Base-by-base conservation (phyloP, 306 rosid genomes). In the Ormosia semicastrata region DNA sequence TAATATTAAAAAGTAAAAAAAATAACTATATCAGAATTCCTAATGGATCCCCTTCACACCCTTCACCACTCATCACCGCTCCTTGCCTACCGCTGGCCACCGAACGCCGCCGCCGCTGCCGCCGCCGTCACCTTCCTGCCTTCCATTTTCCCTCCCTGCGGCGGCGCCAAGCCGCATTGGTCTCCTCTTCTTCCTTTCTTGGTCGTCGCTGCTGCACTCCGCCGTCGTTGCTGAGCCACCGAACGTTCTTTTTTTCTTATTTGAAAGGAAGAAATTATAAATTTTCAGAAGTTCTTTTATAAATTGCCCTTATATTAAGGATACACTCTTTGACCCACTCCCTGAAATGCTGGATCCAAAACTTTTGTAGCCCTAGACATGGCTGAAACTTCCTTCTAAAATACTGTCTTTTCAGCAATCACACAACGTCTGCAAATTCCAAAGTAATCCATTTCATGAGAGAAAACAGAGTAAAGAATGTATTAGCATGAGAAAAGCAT, bases 301-400 rank as follows among this genome's bases (percentile, higher is more conserved):
- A 81, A 82, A 81, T 24, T 81, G 76, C 33, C 39, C 58, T 64
- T 71, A 49, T 56, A 80, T 52, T 60, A 89, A 88, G 99, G 99
- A 96, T 96, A 96, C 99, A 82, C 88, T 91, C 88, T 93, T 85
- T 96, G 99, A 78, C 99, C 99, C 54, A 87, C 97, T 77, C 97
- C 97, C 87, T 96, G 99, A 90, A 96, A 93, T 72, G 99, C 99
- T 66, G 97, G 98, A 85, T 96, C 99, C 91, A 92, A 87, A 78
- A 64, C 90, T 89, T 96, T 96, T 47, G 93, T 80, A 46, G 99
- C 81, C 86, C 93, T 90, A 77, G 99, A 89, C 99, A 96, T 96
- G 79, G 89, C 92, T 84, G 80, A 71, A 75, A 81, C 62, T 70
- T 77, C 84, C 79, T 77, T 79, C 83, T 80, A 86, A 71, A 71